Percentiles rank a stretch among this genome's conserved stretches.
phyloP scores from a whole-genome alignment of 2,329 filamentous ascomycete genomes.

The Canariomyces notabilis region DNA sequence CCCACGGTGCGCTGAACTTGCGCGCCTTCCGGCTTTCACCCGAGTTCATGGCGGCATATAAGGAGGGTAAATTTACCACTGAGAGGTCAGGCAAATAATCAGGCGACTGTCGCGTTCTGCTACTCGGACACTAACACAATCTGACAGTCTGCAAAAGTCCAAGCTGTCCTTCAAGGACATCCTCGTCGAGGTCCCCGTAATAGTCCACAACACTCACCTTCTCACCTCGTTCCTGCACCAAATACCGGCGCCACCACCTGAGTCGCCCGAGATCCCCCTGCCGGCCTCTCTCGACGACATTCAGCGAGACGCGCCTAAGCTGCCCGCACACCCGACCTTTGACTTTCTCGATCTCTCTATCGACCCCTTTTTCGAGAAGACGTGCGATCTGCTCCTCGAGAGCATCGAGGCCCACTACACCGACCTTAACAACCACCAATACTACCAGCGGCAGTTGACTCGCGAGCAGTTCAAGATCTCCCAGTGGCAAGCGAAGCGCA shows the following conservation, averaged over 20 bases:
- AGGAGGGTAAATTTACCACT: constrained; percentile 96
- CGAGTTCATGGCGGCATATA: constrained; percentile 83
- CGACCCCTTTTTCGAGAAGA: constrained; percentile 97
- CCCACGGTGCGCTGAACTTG: constrained; percentile 83
- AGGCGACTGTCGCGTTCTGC: constrained; percentile 21
- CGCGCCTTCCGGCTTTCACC: constrained; percentile 87
- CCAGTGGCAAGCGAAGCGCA: constrained; percentile 94
- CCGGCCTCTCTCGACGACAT: constrained; percentile 77
- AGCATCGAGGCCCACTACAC: constrained; percentile 98
- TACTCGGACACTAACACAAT: constrained; percentile 11
- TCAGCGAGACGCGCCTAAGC: constrained; percentile 55
- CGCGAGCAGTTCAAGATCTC: constrained; percentile 96
- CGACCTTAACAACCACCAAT: constrained; percentile 97
- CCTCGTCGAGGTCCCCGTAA: constrained; percentile 81
- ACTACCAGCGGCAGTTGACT: constrained; percentile 87
- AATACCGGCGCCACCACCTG: constrained; percentile 64
- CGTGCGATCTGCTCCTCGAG: constrained; percentile 90
- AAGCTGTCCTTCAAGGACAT: constrained; percentile 93
- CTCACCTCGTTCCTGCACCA: constrained; percentile 94
- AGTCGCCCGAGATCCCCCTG: constrained; percentile 64
- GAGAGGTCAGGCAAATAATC: constrained; percentile 64
- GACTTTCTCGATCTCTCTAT: constrained; percentile 88
- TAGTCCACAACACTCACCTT: constrained; percentile 94
- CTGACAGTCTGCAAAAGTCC: constrained; percentile 78
- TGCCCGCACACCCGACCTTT: constrained; percentile 78